phyloP scores from a whole-genome alignment of 495 filamentous ascomycete genomes.

The Neohortaea acidophila region DNA sequence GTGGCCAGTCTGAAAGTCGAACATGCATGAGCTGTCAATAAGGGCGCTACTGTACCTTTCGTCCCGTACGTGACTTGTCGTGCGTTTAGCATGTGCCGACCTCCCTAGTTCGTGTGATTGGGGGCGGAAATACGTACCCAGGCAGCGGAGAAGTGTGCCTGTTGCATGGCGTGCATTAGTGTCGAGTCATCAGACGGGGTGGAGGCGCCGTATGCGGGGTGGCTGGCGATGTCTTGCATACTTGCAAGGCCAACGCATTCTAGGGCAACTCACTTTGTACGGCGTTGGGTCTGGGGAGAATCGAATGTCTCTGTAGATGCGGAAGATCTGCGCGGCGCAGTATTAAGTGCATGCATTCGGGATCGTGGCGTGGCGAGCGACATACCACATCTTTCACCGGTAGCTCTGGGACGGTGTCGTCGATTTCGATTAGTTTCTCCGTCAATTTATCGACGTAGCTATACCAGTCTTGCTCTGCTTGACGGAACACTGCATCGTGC shows the following conservation, averaged over 20 bases:
- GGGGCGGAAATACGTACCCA: no score
- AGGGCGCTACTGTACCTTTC: conserved; percentile 70
- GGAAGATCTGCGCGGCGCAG: conserved; percentile 41
- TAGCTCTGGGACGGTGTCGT: conserved; percentile 68
- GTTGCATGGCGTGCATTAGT: conserved; percentile 6
- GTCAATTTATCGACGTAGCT: conserved; percentile 56
- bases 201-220: background rate
- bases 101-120: no score
- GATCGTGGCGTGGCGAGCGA: background rate
- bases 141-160: conserved; percentile 67
- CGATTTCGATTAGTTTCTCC: conserved; percentile 49
- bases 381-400: conserved; percentile 63
- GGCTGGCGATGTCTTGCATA: background rate
- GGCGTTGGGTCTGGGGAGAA: conserved; percentile 69
- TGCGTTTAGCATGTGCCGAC: no score
- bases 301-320: conserved; percentile 70
- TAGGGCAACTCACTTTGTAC: conserved; percentile 59
- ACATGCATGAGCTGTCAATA: conserved; percentile 42
- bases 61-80: conserved; percentile 61
- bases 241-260: no score
- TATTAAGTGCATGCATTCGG: background rate
- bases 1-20: no score
- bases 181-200: conserved; percentile 4
- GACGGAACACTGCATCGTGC: conserved; percentile 61
- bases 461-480: conserved; percentile 62